Evolutionary conservation across 139 green algal genomes (phyloP), one percentile per base, ranked within the genome.

Genomic region (Diplosphaera chodatii): DNA sequence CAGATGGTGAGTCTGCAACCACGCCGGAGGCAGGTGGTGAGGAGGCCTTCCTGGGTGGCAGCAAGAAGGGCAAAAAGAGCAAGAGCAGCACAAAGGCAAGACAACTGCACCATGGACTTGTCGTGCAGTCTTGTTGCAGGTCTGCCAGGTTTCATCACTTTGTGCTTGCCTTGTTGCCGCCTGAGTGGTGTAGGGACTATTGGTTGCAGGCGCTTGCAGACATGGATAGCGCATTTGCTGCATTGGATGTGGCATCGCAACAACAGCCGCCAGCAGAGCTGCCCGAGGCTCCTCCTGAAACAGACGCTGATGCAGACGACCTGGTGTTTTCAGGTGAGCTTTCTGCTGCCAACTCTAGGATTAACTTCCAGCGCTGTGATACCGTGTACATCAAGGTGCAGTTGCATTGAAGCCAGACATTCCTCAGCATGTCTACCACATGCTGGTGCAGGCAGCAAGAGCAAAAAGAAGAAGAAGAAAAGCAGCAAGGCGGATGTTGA

Each of bases 41-140:
- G 30, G 67, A 34, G 27, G 29, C 48, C 22, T 55, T 29, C 8
- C 16, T 30, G 30, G 69, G 32, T 21, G 41, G 40, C 8, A 28
- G 21, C 37, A 69, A 69, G 29, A 82, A 87, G 55, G 40, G 70
- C 29, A 89, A 89, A 67, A 82, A 87, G 55, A 88, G 89, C 64
- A 78, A 73, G 27, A 79, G 78, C 33, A 72, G 77, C 63, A 87
- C 85, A 56, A 75, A 80, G 72, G n/a, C n/a, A n/a, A n/a, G n/a
- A n/a, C n/a, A n/a, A n/a, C n/a, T n/a, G n/a, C n/a, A n/a, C n/a
- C n/a, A n/a, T n/a, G n/a, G n/a, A n/a, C n/a, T n/a, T n/a, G n/a
- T n/a, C n/a, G n/a, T n/a, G n/a, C n/a, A n/a, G n/a, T n/a, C n/a
- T n/a, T n/a, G n/a, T n/a, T n/a, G n/a, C n/a, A n/a, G n/a, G n/a